phyloP scores from a whole-genome alignment of 139 green algal genomes.

The Tetradesmus lagerheimii region DNA sequence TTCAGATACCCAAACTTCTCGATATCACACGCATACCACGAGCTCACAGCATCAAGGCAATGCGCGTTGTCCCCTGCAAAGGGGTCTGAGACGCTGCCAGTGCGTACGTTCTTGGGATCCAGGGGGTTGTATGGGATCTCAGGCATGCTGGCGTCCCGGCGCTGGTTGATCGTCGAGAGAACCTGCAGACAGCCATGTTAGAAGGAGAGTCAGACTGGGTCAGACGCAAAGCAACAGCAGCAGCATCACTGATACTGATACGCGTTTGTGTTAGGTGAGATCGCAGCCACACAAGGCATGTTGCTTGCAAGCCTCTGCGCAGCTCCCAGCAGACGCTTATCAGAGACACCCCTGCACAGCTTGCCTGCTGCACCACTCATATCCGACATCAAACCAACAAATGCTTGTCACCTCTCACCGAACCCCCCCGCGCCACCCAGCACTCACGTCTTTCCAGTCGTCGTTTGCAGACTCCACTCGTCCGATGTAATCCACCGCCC shows the following conservation, averaged over 20 bases:
- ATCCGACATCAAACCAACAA: no score
- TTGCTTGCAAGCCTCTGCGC: no score
- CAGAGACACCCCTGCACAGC: no score
- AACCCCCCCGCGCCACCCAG: not conserved
- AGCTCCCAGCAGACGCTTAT: no score
- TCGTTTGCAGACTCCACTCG: constrained; percentile 43
- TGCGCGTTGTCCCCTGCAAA: constrained; percentile 7
- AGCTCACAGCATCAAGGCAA: constrained; percentile 39
- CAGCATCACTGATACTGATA: not conserved
- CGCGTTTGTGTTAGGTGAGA: no score
- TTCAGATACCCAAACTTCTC: constrained; percentile 41
- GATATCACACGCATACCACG: constrained; percentile 37
- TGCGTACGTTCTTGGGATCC: constrained; percentile 17
- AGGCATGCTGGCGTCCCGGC: not conserved
- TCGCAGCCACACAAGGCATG: not conserved
- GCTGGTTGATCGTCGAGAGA: constrained; percentile 24
- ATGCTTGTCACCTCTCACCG: no score
- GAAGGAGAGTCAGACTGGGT: no score
- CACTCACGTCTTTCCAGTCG: constrained; percentile 37
- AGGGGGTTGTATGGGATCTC: constrained; percentile 23
- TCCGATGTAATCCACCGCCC: constrained; percentile 57
- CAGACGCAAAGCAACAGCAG: not conserved
- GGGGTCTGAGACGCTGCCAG: not conserved
- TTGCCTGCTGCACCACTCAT: no score
- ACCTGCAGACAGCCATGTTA: constrained; percentile 25